Conservation (phyloP, 1,284 basidiomycete species). For the Ceratobasidium sp. region DNA sequence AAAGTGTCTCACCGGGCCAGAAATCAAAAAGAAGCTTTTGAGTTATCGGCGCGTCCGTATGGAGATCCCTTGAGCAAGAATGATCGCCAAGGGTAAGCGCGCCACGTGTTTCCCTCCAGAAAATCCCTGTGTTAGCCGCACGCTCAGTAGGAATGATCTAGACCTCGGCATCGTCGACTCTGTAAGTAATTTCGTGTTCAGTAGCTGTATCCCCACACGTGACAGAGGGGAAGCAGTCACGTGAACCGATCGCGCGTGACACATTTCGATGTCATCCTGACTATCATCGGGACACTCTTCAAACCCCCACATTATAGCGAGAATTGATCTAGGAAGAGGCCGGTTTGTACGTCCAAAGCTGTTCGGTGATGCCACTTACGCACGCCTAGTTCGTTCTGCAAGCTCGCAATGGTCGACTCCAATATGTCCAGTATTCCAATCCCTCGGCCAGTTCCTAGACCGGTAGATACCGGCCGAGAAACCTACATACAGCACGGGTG, state of each 20-base stretch:
- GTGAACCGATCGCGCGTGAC: conserved; percentile 21
- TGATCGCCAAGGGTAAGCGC: not conserved
- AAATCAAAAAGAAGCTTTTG: not conserved
- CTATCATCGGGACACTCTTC: not conserved
- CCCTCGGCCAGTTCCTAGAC: conserved; percentile 13
- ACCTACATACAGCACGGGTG: conserved; percentile 57
- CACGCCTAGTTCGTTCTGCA: not conserved
- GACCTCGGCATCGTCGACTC: not conserved
- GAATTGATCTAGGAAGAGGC: no score
- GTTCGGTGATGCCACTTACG: not conserved
- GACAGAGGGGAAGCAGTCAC: not conserved
- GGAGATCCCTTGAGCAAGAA: not conserved
- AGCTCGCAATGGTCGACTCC: not conserved
- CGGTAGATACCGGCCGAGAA: conserved; percentile 32
- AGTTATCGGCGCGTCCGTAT: not conserved
- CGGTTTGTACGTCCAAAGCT: no score
- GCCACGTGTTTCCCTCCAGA: not conserved
- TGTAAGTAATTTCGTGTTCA: not conserved
- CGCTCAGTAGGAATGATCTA: not conserved
- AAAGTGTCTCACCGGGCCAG: not conserved
- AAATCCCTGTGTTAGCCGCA: not conserved
- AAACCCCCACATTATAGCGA: no score
- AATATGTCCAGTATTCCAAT: conserved; percentile 22
- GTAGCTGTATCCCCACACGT: not conserved
- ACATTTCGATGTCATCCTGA: not conserved